These are phyloP conservation scores for Globisporangium apiculatum DNA, from an alignment of 352 stramenopile genomes.

Conservation along the genomic window DNA sequence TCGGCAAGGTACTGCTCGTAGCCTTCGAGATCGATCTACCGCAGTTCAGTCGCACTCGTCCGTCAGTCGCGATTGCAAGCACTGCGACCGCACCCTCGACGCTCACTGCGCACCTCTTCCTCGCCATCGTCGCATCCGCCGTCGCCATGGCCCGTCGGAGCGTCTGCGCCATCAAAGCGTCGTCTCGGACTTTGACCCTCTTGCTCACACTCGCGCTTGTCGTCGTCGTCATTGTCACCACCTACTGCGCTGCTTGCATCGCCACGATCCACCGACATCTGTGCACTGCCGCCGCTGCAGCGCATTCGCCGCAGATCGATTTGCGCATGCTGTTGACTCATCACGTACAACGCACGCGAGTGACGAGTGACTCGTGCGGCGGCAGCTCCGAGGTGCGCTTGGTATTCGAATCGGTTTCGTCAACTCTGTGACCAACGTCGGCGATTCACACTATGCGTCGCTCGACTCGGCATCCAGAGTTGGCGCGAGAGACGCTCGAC, in stretches of 20 bases:
- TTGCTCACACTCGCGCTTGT: background rate
- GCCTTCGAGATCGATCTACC: conserved; percentile 53
- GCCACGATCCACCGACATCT: background rate
- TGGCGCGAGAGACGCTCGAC: too few relatives aligned
- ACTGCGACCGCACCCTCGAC: background rate
- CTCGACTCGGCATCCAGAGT: too few relatives aligned
- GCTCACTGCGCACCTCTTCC: background rate
- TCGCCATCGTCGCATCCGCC: conserved; percentile 19
- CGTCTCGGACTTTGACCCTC: background rate
- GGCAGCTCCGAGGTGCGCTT: background rate
- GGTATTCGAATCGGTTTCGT: background rate
- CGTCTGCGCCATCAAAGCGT: background rate
- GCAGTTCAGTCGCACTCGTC: background rate
- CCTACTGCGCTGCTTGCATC: background rate
- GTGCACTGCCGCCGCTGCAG: background rate
- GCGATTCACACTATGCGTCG: too few relatives aligned
- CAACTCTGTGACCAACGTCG: too few relatives aligned
- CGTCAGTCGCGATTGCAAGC: background rate
- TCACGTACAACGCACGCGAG: background rate
- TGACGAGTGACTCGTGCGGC: background rate
- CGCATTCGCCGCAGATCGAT: conserved; percentile 2
- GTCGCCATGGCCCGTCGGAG: background rate
- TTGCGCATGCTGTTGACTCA: conserved; percentile 6
- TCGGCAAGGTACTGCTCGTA: conserved; percentile 54
- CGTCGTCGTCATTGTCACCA: background rate